phyloP scores from a whole-genome alignment of 495 filamentous ascomycete genomes.

The Penicillium lividum region DNA sequence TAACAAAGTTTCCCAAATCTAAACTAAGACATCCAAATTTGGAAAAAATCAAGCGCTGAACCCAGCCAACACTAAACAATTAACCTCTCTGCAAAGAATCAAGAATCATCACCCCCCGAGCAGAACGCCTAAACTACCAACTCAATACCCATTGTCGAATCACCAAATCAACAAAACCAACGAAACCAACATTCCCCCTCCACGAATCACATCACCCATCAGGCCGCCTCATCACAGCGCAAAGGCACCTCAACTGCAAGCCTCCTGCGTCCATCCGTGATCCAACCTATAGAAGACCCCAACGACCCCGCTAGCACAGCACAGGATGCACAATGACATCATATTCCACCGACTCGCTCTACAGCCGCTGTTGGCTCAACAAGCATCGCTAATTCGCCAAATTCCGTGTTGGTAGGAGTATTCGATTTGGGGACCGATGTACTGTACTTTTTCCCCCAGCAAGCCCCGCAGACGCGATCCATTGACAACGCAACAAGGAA shows the following conservation, averaged over 20 bases:
- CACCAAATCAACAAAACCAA: background rate
- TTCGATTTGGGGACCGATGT: background rate
- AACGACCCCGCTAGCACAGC: background rate
- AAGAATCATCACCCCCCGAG: background rate
- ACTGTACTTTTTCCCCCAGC: background rate
- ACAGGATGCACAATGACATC: conserved; percentile 6
- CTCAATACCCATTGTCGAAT: background rate
- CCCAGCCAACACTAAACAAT: background rate
- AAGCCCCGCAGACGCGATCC: background rate
- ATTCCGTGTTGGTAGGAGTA: background rate
- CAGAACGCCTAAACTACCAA: background rate
- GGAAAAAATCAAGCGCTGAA: background rate
- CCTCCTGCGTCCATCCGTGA: background rate
- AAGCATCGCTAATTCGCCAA: conserved; percentile 2
- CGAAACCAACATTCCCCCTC: background rate
- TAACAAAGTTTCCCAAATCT: background rate
- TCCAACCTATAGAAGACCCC: background rate
- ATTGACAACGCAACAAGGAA: background rate
- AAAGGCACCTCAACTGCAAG: background rate
- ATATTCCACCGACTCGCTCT: background rate
- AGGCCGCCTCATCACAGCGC: background rate
- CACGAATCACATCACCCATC: background rate
- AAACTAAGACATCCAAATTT: background rate
- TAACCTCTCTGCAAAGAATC: background rate
- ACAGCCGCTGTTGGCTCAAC: conserved; percentile 6